Conservation (phyloP, 2,329 filamentous ascomycete genomes). For the Exserohilum turcica region DNA sequence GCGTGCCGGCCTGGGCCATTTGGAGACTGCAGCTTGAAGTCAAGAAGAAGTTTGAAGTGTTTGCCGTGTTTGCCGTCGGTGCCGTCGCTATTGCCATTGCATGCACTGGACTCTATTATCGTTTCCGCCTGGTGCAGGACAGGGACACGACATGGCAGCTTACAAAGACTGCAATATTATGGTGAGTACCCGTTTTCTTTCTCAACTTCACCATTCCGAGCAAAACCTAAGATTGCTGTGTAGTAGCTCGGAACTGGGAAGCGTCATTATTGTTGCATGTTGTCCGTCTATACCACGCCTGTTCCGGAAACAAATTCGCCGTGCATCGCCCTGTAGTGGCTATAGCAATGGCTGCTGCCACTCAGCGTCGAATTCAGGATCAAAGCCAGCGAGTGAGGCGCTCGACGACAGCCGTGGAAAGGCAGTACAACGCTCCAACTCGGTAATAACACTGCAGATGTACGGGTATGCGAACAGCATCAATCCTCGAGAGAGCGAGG, state of each 20-base stretch:
- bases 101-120: background rate
- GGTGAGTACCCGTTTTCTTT: background rate
- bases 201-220: background rate
- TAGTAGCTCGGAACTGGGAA: background rate
- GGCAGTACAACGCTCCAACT: background rate
- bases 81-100: background rate
- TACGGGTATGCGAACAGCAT: background rate
- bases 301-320: background rate
- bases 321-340: no score
- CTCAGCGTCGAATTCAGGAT: no score
- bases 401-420: background rate
- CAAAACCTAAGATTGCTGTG: background rate
- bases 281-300: background rate
- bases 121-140: background rate
- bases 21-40: conserved; percentile 16
- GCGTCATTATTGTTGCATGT: conserved; percentile 1
- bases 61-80: conserved; percentile 21
- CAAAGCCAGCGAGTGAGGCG: background rate
- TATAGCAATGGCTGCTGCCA: background rate
- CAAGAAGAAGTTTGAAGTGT: conserved; percentile 15
- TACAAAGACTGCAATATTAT: background rate
- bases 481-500: background rate
- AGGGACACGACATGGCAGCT: background rate
- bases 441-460: background rate
- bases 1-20: conserved; percentile 18